Evolutionary conservation across 148 eudicot genomes (phyloP).

Genomic region (Euryodendron excelsum): DNA sequence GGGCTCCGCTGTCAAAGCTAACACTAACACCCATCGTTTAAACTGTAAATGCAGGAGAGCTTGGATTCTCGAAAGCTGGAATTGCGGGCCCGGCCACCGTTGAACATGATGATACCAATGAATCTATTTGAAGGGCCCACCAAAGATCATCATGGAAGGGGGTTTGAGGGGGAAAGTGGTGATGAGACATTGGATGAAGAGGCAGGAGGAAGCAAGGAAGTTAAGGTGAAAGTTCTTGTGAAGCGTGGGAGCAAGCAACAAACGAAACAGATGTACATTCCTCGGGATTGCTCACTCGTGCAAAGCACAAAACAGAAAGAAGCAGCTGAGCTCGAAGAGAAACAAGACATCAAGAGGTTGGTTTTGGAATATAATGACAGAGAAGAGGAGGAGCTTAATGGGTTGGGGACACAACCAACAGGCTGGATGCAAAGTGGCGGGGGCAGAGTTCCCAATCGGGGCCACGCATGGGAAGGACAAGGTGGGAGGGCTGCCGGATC

Average conservation of each 20-base stretch:
- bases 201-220: constrained; percentile 68
- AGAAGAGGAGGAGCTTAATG: constrained; percentile 90
- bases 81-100: constrained; percentile 71
- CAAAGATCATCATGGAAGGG: constrained; percentile 71
- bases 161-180: constrained; percentile 74
- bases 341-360: constrained; percentile 89
- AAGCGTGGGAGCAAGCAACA: constrained; percentile 96
- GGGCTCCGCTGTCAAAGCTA: neutral
- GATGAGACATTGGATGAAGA: constrained; percentile 86
- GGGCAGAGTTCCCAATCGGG: constrained; percentile 48
- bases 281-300: constrained; percentile 88
- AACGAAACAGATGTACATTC: constrained; percentile 81
- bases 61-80: constrained; percentile 90
- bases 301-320: constrained; percentile 92
- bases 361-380: constrained; percentile 94
- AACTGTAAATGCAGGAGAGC: constrained; percentile 63
- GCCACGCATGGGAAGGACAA: constrained; percentile 72
- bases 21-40: constrained; percentile 8
- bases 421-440: constrained; percentile 65
- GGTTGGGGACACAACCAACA: constrained; percentile 42
- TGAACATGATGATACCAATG: constrained; percentile 93
- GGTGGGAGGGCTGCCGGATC: constrained; percentile 51
- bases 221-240: constrained; percentile 84
- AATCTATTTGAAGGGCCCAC: constrained; percentile 69
- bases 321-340: constrained; percentile 98